Evolutionary conservation across 768 basidiomycete genomes (phyloP).

Genomic region (Rhodotorula sphaerocarpa): DNA sequence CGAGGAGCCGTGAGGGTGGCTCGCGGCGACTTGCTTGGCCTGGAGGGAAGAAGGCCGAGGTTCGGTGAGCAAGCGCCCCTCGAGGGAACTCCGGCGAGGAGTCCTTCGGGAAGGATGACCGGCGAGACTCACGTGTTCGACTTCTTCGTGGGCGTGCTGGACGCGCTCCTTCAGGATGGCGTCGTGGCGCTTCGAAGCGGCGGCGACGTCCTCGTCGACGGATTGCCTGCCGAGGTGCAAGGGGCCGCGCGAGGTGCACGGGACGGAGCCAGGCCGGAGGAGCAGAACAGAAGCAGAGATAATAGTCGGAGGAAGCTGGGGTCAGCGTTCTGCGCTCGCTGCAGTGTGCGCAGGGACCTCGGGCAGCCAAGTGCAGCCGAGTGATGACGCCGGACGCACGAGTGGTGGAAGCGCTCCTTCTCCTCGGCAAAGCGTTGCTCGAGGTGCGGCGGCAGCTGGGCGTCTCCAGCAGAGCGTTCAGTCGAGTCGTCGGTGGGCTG

Average conservation of each 20-base stretch:
- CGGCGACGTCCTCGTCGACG: conserved; percentile 7
- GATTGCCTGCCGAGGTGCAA: neutral
- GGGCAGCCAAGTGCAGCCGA: too few relatives aligned
- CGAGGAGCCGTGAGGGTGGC: neutral
- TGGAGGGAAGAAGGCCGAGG: neutral
- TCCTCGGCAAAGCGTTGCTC: neutral
- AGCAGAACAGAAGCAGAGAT: too few relatives aligned
- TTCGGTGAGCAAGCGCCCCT: neutral
- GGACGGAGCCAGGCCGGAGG: too few relatives aligned
- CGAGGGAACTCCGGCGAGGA: neutral
- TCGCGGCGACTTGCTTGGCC: conserved; percentile 4
- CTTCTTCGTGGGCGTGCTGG: neutral
- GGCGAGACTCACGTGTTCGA: conserved; percentile 8
- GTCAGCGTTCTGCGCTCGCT: neutral
- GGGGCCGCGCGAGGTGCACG: neutral
- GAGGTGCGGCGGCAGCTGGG: neutral
- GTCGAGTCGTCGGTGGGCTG: too few relatives aligned
- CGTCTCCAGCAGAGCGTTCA: neutral
- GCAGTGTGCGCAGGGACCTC: too few relatives aligned
- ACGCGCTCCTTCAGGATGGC: neutral
- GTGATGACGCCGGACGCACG: neutral
- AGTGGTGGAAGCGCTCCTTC: neutral
- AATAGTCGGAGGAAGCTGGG: too few relatives aligned
- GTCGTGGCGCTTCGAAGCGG: neutral
- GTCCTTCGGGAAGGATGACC: too few relatives aligned